phyloP scores from a whole-genome alignment of 495 filamentous ascomycete species.

The Penicillium bialowiezense region DNA sequence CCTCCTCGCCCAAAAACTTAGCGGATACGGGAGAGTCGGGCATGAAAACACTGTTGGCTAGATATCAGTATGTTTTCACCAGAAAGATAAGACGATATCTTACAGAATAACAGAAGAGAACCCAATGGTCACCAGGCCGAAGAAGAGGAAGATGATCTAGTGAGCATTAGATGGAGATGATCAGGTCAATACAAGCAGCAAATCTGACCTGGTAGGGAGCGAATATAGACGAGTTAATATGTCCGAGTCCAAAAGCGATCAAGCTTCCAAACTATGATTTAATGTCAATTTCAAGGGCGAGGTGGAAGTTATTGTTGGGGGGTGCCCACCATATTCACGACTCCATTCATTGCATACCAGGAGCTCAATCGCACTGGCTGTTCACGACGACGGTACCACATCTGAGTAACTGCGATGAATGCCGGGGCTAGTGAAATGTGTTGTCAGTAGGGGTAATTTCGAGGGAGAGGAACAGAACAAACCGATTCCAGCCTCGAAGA shows the following conservation, averaged over 20 bases:
- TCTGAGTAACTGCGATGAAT: conserved; percentile 59
- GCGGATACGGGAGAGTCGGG: conserved; percentile 59
- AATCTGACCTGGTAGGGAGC: conserved; percentile 51
- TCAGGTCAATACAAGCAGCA: conserved; percentile 6
- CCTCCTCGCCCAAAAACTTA: conserved; percentile 55
- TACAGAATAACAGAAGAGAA: conserved; percentile 45
- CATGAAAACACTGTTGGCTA: conserved; percentile 39
- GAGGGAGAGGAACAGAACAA: conserved; percentile 4
- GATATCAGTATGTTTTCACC: background rate
- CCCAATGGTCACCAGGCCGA: conserved; percentile 50
- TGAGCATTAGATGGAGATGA: background rate
- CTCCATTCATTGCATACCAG: conserved; percentile 61
- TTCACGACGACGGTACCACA: conserved; percentile 61
- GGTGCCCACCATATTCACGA: conserved; percentile 50
- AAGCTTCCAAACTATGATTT: conserved; percentile 39
- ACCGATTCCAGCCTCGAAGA: conserved; percentile 57
- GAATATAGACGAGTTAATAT: conserved; percentile 51
- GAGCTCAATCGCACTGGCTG: conserved; percentile 56
- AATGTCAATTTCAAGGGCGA: background rate
- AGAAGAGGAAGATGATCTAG: conserved; percentile 55
- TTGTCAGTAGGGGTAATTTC: background rate
- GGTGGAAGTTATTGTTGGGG: no score
- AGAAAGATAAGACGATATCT: background rate
- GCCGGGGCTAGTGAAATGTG: conserved; percentile 44
- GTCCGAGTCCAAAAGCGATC: conserved; percentile 58